Conservation (phyloP, 306 rosid genomes). For the Cucumis cinereus region DNA sequence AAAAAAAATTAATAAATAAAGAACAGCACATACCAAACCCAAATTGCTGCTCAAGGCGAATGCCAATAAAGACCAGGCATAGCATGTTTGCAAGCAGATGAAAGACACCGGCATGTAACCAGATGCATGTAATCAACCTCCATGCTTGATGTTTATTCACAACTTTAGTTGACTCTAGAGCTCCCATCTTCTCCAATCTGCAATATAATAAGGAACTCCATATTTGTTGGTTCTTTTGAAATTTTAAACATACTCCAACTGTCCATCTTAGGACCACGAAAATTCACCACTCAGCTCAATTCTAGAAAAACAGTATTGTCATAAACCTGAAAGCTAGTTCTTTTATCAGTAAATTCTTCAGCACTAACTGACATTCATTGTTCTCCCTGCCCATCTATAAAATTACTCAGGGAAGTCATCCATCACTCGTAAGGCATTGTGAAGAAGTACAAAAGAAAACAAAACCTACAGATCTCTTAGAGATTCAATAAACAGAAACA, state of each 20-base stretch:
- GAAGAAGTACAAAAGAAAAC: background rate
- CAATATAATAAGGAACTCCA: background rate
- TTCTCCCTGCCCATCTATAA: background rate
- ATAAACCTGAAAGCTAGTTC: background rate
- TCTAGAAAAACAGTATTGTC: background rate
- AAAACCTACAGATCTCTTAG: background rate
- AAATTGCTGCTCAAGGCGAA: constrained; percentile 81
- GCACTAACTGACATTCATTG: background rate
- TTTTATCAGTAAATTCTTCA: background rate
- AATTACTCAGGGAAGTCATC: background rate
- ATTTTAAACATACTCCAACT: background rate
- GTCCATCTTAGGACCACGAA: background rate
- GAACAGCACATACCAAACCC: constrained; percentile 49
- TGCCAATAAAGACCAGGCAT: constrained; percentile 68
- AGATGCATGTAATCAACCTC: constrained; percentile 80
- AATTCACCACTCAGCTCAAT: background rate
- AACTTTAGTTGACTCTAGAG: constrained; percentile 38
- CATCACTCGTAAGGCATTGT: background rate
- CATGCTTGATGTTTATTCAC: constrained; percentile 60
- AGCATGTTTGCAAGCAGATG: constrained; percentile 71
- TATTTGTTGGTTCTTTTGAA: background rate
- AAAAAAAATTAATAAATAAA: background rate
- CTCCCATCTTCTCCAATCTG: constrained; percentile 79
- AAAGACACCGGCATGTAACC: constrained; percentile 85
- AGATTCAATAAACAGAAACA: background rate